phyloP scores from a whole-genome alignment of 2,329 filamentous ascomycete genomes.

The Colletotrichum sp. region DNA sequence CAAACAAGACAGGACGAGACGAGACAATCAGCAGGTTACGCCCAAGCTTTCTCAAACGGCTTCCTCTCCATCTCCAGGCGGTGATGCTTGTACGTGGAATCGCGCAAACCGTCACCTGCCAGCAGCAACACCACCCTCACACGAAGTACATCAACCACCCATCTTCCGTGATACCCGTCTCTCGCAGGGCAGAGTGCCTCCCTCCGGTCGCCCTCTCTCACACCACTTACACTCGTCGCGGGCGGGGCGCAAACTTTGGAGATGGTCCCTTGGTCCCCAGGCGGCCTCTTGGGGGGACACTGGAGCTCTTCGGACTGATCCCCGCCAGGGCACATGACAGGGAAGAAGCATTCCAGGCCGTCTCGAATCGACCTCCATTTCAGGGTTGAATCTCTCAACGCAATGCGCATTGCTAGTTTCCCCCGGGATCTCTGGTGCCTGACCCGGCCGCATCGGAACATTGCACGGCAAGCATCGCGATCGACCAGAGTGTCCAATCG shows the following conservation, averaged over 20 bases:
- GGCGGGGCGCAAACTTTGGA: slow-evolving; percentile 13
- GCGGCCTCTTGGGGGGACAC: not conserved
- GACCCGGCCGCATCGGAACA: not conserved
- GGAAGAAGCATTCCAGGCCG: slow-evolving; percentile 17
- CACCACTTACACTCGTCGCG: slow-evolving; percentile 14
- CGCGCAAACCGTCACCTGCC: not conserved
- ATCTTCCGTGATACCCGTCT: not conserved
- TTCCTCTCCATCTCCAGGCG: not conserved
- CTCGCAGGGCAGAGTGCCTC: not conserved
- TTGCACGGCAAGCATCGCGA: not conserved
- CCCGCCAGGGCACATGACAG: slow-evolving; percentile 4
- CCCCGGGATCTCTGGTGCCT: slow-evolving; percentile 7
- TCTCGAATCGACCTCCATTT: slow-evolving; percentile 15
- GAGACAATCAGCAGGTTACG: not conserved
- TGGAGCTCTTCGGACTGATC: slow-evolving; percentile 7
- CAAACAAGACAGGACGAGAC: not conserved
- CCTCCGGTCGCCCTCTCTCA: not conserved
- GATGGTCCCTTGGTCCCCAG: not conserved
- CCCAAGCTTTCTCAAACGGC: not conserved
- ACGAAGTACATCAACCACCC: not conserved
- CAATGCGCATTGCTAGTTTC: slow-evolving; percentile 16
- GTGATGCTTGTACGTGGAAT: not conserved
- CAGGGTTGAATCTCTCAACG: slow-evolving; percentile 13
- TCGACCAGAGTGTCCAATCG: not conserved
- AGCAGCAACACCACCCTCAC: not conserved